phyloP scores from a whole-genome alignment of 306 rosid species.

The Albizia julibrissin region DNA sequence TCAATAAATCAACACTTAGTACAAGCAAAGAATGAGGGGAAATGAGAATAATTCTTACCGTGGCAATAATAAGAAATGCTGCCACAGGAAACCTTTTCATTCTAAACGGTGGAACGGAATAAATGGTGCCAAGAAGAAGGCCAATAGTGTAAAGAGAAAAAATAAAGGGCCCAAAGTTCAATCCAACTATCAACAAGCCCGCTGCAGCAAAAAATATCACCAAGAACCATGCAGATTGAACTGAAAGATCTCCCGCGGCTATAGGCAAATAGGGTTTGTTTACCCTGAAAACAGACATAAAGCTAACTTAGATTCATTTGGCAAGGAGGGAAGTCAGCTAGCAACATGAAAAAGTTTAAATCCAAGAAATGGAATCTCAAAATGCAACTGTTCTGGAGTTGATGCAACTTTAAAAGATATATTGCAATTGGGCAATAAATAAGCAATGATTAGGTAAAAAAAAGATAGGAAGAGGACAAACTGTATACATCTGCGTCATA shows the following conservation, averaged over 20 bases:
- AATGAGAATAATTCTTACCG: constrained; percentile 53
- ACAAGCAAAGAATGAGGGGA: constrained; percentile 17
- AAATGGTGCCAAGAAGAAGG: constrained; percentile 90
- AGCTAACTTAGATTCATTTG: constrained; percentile 16
- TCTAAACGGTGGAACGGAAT: constrained; percentile 93
- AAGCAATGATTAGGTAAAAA: not conserved
- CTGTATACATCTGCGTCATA: constrained; percentile 43
- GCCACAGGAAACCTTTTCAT: constrained; percentile 95
- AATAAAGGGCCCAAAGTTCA: constrained; percentile 85
- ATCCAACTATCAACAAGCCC: constrained; percentile 73
- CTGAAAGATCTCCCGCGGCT: constrained; percentile 98
- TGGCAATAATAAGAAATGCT: constrained; percentile 95
- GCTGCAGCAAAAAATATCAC: constrained; percentile 83
- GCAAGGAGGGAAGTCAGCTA: not conserved
- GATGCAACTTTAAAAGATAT: constrained; percentile 8
- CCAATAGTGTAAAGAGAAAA: constrained; percentile 83
- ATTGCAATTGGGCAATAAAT: constrained; percentile 2
- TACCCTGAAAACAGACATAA: constrained; percentile 68
- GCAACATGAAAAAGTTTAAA: not conserved
- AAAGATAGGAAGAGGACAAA: not conserved
- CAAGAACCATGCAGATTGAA: constrained; percentile 89
- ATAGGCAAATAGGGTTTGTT: constrained; percentile 97
- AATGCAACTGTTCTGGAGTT: not conserved
- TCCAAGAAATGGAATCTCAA: not conserved
- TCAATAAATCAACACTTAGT: constrained; percentile 11